A percentile compares a stretch with the other conserved stretches of the same genome.
Conservation (phyloP, 1,284 basidiomycete species). For the Sanghuangporus sanghuang region DNA sequence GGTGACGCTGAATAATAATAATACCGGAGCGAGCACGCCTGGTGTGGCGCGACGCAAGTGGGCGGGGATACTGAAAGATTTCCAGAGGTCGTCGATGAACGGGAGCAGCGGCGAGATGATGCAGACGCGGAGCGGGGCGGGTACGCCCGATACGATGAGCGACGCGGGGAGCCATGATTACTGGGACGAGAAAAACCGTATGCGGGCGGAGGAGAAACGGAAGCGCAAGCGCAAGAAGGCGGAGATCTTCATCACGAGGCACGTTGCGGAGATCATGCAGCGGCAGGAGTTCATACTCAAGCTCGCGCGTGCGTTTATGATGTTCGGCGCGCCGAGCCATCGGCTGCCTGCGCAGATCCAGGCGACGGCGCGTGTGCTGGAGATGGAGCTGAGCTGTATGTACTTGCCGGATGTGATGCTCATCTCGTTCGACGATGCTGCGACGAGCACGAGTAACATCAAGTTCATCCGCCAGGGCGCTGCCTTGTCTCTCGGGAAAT, state of each 20-base stretch:
- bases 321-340: constrained; percentile 92
- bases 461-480: constrained; percentile 80
- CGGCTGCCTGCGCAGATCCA: constrained; percentile 85
- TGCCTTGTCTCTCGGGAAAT: constrained; percentile 72
- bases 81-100: constrained; percentile 22
- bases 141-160: constrained; percentile 26
- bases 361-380: constrained; percentile 80
- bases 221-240: constrained; percentile 69
- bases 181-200: constrained; percentile 15
- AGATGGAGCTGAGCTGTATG: constrained; percentile 80
- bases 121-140: constrained; percentile 16
- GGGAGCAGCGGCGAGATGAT: not conserved
- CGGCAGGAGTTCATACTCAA: constrained; percentile 91
- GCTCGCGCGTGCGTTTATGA: constrained; percentile 87
- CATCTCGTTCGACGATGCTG: constrained; percentile 60
- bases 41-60: constrained; percentile 22
- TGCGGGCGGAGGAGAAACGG: constrained; percentile 36
- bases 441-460: constrained; percentile 76
- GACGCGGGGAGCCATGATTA: constrained; percentile 27
- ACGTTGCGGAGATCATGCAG: constrained; percentile 82
- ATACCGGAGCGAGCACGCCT: constrained; percentile 1
- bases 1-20: constrained; percentile 9
- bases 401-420: constrained; percentile 85
- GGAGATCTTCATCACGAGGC: constrained; percentile 78
- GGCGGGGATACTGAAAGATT: constrained; percentile 31